Base-by-base conservation (phyloP, 805 yeast genomes). In the Metschnikowia matae region DNA sequence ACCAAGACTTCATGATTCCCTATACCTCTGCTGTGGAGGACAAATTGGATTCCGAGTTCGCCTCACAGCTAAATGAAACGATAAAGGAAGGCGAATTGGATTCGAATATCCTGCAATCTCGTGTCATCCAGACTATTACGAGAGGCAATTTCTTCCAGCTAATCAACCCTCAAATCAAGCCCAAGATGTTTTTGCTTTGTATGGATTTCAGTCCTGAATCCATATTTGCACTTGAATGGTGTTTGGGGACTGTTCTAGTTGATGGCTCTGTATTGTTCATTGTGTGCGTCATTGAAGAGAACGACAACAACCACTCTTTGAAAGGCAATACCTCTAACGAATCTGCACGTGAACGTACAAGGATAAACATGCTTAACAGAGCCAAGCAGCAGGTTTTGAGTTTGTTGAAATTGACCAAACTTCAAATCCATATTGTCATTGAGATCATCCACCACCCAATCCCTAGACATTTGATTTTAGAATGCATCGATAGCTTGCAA, bases 161-260 rank as follows among this genome's bases (percentile, higher is more conserved):
- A 29, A 69, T 73, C 36, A 70, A 70, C 55, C 75, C 76, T 15
- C 65, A 65, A 50, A 63, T 69, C 45, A 74, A 73, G 52, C 78
- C 78, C 38, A 81, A 82, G 57, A 79, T 87, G 62, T 89, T 83
- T 65, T 68, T 90, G 44, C 77, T 89, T 18, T 89, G 94, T 61
- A 80, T 86, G 71, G 97, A 91, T 64, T 78, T 86, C 54, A 83
- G 92, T 3, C 86, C 89, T 0, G 97, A 89, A 63, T 84, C 96
- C 2, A 75, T 77, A 36, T 87, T 86, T 65, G 94, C 97, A 0
- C 73, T 91, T 20, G 94, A 89, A 60, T 90, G 96, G 87, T 81
- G 90, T 40, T 75, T 91, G 57, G 97, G 97, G 2, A 81, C 96
- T 0, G 85, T 89, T 0, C 74, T 90, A 43, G 85, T 84, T 20